Evolutionary conservation across 805 yeast species (phyloP).

Genomic region (Blastobotrys attinorum): DNA sequence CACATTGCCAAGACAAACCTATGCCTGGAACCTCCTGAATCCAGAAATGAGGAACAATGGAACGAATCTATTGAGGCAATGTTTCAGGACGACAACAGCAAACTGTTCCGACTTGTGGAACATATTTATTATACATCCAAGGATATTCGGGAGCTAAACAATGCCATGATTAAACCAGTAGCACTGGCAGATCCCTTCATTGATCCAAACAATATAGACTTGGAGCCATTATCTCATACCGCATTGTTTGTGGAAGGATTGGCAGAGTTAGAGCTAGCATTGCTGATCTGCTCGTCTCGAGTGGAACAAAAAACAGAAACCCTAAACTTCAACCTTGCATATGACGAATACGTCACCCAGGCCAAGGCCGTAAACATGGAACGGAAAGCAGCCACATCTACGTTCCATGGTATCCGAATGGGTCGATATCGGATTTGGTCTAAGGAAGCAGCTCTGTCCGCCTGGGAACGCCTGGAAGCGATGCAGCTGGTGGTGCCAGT

Average conservation of each 20-base stretch:
- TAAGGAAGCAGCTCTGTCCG: slow-evolving; percentile 48
- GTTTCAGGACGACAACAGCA: slow-evolving; percentile 15
- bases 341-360: slow-evolving; percentile 63
- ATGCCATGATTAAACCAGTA: slow-evolving; percentile 21
- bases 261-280: slow-evolving; percentile 63
- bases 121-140: slow-evolving; percentile 51
- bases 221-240: slow-evolving; percentile 3
- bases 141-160: slow-evolving; percentile 39
- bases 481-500: slow-evolving; percentile 44
- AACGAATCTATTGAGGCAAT: slow-evolving; percentile 15
- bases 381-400: slow-evolving; percentile 27
- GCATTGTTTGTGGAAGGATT: slow-evolving; percentile 32
- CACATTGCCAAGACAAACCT: slow-evolving; percentile 38
- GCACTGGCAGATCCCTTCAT: slow-evolving; percentile 21
- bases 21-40: slow-evolving; percentile 20
- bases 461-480: slow-evolving; percentile 68
- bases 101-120: slow-evolving; percentile 32
- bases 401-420: not conserved
- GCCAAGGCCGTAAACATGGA: slow-evolving; percentile 38
- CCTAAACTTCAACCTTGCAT: slow-evolving; percentile 71
- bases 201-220: slow-evolving; percentile 8
- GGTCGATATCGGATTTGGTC: slow-evolving; percentile 46
- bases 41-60: slow-evolving; percentile 15
- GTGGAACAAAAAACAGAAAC: slow-evolving; percentile 50
- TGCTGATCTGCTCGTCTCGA: slow-evolving; percentile 70